phyloP scores from a whole-genome alignment of 305 asterid species.

The Nicotiana rustica region DNA sequence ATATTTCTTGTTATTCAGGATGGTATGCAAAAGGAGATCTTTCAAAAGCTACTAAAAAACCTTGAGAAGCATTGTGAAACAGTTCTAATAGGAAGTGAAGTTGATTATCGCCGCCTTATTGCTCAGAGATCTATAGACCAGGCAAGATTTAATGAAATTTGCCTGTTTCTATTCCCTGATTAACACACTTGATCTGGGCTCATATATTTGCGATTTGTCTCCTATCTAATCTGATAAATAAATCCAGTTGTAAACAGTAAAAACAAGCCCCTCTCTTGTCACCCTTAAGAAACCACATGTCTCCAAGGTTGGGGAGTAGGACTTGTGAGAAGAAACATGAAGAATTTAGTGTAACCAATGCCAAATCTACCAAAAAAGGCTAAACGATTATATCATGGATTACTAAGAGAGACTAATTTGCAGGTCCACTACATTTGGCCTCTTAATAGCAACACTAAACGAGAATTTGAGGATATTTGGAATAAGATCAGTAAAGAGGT shows the following conservation, averaged over 20 bases:
- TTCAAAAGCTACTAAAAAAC: slow-evolving; percentile 66
- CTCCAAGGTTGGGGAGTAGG: slow-evolving; percentile 1
- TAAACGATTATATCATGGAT: not conserved
- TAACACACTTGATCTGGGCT: not conserved
- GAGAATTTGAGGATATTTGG: slow-evolving; percentile 74
- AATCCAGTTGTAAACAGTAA: slow-evolving; percentile 22
- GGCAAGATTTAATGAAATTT: slow-evolving; percentile 55
- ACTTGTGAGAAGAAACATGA: slow-evolving; percentile 24
- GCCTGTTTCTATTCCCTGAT: not conserved
- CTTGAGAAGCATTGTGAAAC: slow-evolving; percentile 79
- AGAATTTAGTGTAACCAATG: not conserved
- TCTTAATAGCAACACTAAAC: slow-evolving; percentile 54
- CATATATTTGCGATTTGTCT: slow-evolving; percentile 16
- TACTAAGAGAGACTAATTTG: slow-evolving; percentile 22
- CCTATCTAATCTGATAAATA: slow-evolving; percentile 1
- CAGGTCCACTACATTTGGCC: slow-evolving; percentile 92
- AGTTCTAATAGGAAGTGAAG: slow-evolving; percentile 86
- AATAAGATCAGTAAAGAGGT: slow-evolving; percentile 51
- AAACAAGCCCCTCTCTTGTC: slow-evolving; percentile 17
- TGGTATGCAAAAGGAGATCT: slow-evolving; percentile 97
- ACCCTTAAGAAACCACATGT: slow-evolving; percentile 5
- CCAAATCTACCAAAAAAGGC: slow-evolving; percentile 18
- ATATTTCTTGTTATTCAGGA: slow-evolving; percentile 58
- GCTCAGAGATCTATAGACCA: slow-evolving; percentile 71
- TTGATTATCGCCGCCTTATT: slow-evolving; percentile 89